Base-by-base conservation (phyloP, 2,329 filamentous ascomycete genomes). In the Dothistroma pini region DNA sequence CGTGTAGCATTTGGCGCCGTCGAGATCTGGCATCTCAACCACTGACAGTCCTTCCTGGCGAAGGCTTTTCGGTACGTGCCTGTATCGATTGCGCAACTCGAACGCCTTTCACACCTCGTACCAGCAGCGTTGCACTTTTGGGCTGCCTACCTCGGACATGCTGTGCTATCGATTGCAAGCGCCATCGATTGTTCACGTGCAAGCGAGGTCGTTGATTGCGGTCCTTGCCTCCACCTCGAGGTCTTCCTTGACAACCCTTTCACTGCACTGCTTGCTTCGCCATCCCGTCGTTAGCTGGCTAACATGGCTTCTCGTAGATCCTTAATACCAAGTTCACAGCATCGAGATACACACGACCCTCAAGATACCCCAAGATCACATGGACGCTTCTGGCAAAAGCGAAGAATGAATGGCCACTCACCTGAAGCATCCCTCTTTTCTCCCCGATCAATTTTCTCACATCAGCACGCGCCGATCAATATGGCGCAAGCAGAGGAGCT, bases 1-100 rank as follows among this genome's bases (percentile, higher is more conserved):
- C 51, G 58, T 66, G 63, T 65, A 61, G 62, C 67, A 66, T 65
- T 68, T 69, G 67, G 68, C 71, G 70, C 69, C 62, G 54, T 65
- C 57, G 60, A 69, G 70, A 71, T 71, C 70, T 66, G 70, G 69
- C 51, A 71, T 72, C 69, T 71, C 68, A 29, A 63, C 71, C 68
- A 70, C 58, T 71, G 38, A 63, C 63, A 64, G 62, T 57, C 60
- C 69, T 71, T 72, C 71, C 69, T 68, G 69, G 69, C 53, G 71
- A 71, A 70, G 68, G 65, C 71, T 58, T 60, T 62, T 56, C 68
- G 69, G 71, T 73, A 71, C 68, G 71, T 73, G 60, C 54, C 56
- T 32, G 62, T 50, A 58, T 59, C 56, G 48, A 63, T 66, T 70
- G 62, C 65, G 63, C 65, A 66, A 65, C 44, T 31, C 58, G 32